Evolutionary conservation across 768 basidiomycete species (phyloP), one percentile per base, ranked within the genome.

Genomic region (Termitomyces sp.): DNA sequence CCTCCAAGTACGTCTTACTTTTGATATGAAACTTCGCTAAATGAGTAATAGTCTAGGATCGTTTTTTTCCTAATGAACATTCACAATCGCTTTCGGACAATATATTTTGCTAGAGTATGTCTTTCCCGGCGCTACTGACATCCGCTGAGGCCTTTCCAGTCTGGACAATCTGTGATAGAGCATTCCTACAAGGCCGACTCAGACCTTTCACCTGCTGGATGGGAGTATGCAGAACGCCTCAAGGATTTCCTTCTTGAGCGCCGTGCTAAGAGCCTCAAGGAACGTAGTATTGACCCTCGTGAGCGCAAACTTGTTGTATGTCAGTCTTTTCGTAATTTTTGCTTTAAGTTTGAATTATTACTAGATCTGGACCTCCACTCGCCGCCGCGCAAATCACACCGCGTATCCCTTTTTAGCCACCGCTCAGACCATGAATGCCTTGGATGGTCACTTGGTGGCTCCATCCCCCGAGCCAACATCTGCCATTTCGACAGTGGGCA

Each of bases 31-130:
- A 6, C 9, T 28, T n/a, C 38, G 17, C 44, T 63, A 7, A 62
- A 51, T 50, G 52, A 14, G 31, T 33, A 31, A 15, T 53, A 98
- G 86, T 93, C 93, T 2, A 78, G 96, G 58, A 94, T 98, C 57
- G 91, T 98, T 26, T 99, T 98, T 79, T 98, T 97, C 79, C 78
- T 99, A 45, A 98, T 98, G 97, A 99, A 99, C 69, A 98, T 99
- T 48, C 96, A 99, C 73, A 98, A 94, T 66, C 80, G 82, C 60
- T 90, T 86, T 67, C 80, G 96, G 21, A 94, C 88, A 47, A 99
- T 99, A 60, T 98, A 95, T 71, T 98, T 99, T 72, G 96, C 96
- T 5, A 77, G 96, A 41, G 95, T 97, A 67, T 59, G 90, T 70
- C 21, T 53, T 54, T 33, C 6, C 5, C 23, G 14, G 0, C 40